These are phyloP conservation scores for Trypanosoma avium DNA, from an alignment of 208 protist species.

Conservation along the genomic window DNA sequence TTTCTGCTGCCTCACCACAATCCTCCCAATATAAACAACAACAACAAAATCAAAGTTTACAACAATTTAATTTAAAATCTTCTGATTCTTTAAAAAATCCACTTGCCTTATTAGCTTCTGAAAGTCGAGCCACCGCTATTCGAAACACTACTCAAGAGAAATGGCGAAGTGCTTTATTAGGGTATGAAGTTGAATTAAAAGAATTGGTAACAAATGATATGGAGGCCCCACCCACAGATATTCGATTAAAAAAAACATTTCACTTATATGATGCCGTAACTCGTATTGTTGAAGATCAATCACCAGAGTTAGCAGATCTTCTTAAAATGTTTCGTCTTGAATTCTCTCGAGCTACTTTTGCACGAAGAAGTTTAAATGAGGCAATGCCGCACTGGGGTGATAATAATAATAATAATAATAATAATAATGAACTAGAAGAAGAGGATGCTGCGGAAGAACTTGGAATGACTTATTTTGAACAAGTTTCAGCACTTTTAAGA, in stretches of 20 bases:
- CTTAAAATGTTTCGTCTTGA: slow-evolving; percentile 84
- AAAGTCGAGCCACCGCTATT: slow-evolving; percentile 35
- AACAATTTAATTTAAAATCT: background rate
- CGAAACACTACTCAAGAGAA: slow-evolving; percentile 32
- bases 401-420: background rate
- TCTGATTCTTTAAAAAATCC: background rate
- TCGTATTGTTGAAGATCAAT: slow-evolving; percentile 37
- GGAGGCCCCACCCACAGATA: slow-evolving; percentile 43
- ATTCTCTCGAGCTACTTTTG: slow-evolving; percentile 81
- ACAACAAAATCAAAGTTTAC: background rate
- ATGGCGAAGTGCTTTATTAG: slow-evolving; percentile 78
- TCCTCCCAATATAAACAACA: too few relatives aligned
- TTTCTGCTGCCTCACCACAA: slow-evolving; percentile 8
- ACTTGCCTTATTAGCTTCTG: slow-evolving; percentile 23
- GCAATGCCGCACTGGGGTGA: background rate
- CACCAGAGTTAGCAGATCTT: slow-evolving; percentile 53
- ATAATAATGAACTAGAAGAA: background rate
- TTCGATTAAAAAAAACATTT: slow-evolving; percentile 47
- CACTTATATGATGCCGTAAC: slow-evolving; percentile 64
- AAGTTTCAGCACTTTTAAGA: slow-evolving; percentile 54
- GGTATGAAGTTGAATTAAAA: slow-evolving; percentile 73
- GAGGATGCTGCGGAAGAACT: background rate
- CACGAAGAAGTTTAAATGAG: slow-evolving; percentile 16
- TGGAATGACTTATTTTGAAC: slow-evolving; percentile 75
- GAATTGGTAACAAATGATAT: slow-evolving; percentile 65